Base-by-base conservation (phyloP, 2,329 filamentous ascomycete genomes). In the Cladosporium sp. region DNA sequence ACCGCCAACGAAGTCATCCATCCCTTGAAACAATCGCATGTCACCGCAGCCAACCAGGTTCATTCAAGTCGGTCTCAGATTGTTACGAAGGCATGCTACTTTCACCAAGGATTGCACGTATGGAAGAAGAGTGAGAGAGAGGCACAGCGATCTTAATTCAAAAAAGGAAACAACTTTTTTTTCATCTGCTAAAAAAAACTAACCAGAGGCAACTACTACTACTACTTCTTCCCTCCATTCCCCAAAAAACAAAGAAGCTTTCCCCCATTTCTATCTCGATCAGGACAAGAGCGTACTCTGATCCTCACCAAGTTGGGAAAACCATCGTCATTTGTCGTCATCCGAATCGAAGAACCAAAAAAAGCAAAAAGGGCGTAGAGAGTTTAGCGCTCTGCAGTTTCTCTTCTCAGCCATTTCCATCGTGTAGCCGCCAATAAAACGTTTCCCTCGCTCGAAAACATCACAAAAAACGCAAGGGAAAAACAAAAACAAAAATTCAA, bases 301-400 rank as follows among this genome's bases (percentile, higher is more conserved):
- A 10, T 46, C 39, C 39, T 46, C 39, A 13, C 21, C 39, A 3
- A 46, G 39, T n/a, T 46, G 39, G 39, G 39, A 46, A 43, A 46
- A 46, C 39, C n/a, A 46, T 23, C 39, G 13, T 46, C 39, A 46
- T 46, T 46, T 46, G 39, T 46, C n/a, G 16, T 46, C 39, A 23
- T 46, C 39, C 39, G 30, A 34, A 34, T 5, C 26, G 21, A 57
- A 57, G 25, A 23, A 8, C 32, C 32, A 25, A 25, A 39, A 57
- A 57, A 21, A 57, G 6, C 54, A 36, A 39, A 25, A 54, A 46
- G 39, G 39, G 26, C 26, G 26, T n/a, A 54, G n/a, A 54, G 51
- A 54, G 51, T n/a, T 28, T 54, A 36, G 54, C 54, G 54, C 54
- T 57, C 54, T 57, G 54, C 32, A 36, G n/a, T n/a, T 34, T 26